These are phyloP conservation scores for Serendipita sp. DNA, from an alignment of 768 basidiomycete genomes.

Conservation along the genomic window DNA sequence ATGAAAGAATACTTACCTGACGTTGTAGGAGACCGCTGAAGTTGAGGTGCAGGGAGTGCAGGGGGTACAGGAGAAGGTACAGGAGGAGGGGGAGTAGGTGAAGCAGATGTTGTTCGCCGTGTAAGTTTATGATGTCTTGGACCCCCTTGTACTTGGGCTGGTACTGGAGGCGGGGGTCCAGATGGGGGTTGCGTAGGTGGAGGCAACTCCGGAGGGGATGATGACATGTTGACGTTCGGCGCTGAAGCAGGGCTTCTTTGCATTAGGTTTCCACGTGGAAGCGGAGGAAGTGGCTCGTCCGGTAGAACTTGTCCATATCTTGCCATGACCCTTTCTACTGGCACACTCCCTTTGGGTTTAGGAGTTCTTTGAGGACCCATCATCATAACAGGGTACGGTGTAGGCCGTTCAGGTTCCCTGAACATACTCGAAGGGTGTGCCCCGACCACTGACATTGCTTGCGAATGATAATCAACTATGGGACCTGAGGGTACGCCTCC, in stretches of 20 bases:
- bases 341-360: background rate
- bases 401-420: background rate
- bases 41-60: no score
- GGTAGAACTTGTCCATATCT: background rate
- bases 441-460: slow-evolving; percentile 68
- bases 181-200: background rate
- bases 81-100: no score
- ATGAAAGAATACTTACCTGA: no score
- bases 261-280: background rate
- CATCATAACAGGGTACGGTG: background rate
- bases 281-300: background rate
- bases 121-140: no score
- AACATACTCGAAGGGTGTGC: slow-evolving; percentile 28
- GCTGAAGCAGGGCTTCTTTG: background rate
- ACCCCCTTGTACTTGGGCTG: background rate
- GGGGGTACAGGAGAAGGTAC: no score
- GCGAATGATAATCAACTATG: slow-evolving; percentile 48
- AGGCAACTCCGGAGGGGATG: background rate
- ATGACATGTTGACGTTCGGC: background rate
- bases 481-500: background rate
- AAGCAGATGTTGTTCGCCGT: no score
- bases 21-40: no score
- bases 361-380: background rate
- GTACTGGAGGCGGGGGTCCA: background rate
- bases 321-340: background rate